Evolutionary conservation across 1,284 basidiomycete species (phyloP).

Genomic region (Rhodotorula sp.): DNA sequence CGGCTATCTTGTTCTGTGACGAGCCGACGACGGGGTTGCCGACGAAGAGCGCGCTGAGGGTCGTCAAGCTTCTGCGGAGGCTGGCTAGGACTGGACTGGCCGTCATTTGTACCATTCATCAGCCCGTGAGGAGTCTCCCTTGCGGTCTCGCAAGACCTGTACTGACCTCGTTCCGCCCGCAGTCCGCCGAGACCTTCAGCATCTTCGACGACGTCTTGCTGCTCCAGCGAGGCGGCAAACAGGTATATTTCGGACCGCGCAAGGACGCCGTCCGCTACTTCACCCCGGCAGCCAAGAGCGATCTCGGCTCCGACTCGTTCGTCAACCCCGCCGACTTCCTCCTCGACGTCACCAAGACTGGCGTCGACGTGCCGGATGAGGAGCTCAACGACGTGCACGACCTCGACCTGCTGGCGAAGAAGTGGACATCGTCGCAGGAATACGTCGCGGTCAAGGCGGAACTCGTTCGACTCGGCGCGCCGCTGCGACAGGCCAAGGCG

Average conservation of each 20-base stretch:
- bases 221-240: constrained; percentile 52
- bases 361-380: constrained; percentile 49
- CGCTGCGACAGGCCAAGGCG: constrained; percentile 42
- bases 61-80: constrained; percentile 44
- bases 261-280: constrained; percentile 74
- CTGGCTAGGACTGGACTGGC: constrained; percentile 44
- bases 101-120: constrained; percentile 50
- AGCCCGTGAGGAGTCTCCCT: constrained; percentile 43
- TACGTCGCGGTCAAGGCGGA: constrained; percentile 50
- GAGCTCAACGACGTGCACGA: constrained; percentile 34
- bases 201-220: constrained; percentile 58
- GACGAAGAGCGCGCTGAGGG: constrained; percentile 40
- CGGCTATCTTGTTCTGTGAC: constrained; percentile 50
- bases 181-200: constrained; percentile 53
- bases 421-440: constrained; percentile 44
- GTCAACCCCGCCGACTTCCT: constrained; percentile 44
- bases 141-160: rapidly evolving
- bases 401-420: constrained; percentile 18
- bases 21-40: constrained; percentile 39
- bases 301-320: background rate
- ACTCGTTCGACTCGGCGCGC: constrained; percentile 48
- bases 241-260: constrained; percentile 60
- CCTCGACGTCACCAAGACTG: constrained; percentile 65
- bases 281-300: constrained; percentile 54
- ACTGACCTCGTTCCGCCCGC: background rate